Evolutionary conservation across 768 basidiomycete species (phyloP).

Genomic region (Termitomyces sp.): DNA sequence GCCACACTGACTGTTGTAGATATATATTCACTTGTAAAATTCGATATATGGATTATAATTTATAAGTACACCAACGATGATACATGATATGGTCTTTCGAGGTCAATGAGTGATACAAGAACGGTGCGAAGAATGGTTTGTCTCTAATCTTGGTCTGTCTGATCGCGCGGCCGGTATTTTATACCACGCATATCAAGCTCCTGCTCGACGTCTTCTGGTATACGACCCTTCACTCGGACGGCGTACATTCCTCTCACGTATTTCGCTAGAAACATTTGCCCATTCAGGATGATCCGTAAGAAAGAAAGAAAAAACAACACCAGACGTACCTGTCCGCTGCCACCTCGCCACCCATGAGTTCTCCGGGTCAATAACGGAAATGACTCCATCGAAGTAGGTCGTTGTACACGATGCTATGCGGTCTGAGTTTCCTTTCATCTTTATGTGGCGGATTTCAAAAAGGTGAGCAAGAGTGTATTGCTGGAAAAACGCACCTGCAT

Average conservation of each 20-base stretch:
- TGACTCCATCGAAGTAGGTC: slow-evolving; percentile 87
- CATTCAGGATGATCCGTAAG: neutral
- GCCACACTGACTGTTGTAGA: neutral
- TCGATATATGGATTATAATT: slow-evolving; percentile 1
- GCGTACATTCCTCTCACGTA: slow-evolving; percentile 92
- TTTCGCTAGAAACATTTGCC: slow-evolving; percentile 53
- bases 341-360: slow-evolving; percentile 94
- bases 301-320: slow-evolving; percentile 10
- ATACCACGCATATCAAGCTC: slow-evolving; percentile 74
- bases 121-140: neutral
- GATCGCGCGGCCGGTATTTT: slow-evolving; percentile 82
- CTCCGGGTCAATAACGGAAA: slow-evolving; percentile 81
- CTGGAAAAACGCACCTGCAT: slow-evolving; percentile 59
- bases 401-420: slow-evolving; percentile 85
- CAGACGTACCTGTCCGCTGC: slow-evolving; percentile 89
- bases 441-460: neutral
- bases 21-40: neutral
- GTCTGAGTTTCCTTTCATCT: slow-evolving; percentile 89
- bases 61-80: slow-evolving; percentile 8
- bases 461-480: neutral
- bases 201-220: slow-evolving; percentile 81
- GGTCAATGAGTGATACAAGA: neutral
- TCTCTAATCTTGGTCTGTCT: slow-evolving; percentile 61
- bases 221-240: slow-evolving; percentile 77
- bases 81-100: neutral